Evolutionary conservation across 2,329 filamentous ascomycete genomes (phyloP), one percentile per base, ranked within the genome.

Genomic region (Grosmannia penicillata): DNA sequence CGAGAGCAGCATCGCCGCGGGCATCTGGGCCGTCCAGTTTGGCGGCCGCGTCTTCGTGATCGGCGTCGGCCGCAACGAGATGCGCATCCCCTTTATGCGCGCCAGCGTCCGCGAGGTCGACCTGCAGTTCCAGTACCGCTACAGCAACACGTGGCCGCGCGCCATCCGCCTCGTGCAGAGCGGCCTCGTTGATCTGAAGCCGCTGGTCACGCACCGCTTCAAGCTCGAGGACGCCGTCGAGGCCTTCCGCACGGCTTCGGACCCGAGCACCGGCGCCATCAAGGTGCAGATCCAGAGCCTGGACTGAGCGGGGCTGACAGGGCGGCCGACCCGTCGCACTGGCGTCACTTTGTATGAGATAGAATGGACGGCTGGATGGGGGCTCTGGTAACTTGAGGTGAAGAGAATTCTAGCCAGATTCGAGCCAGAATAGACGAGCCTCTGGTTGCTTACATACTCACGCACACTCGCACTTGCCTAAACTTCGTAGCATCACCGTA

Each of bases 1-100:
- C 14, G 87, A 95, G 66, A 84, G 78, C 61, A 87, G 80, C 57
- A 82, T 96, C 52, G 75, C 76, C 6, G 70, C 82, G 22, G 85
- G 86, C 38, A 89, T 95, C 56, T 91, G 87, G 72, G 78, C 83
- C 9, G 75, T 82, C 56, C 93, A 89, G 63, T 96, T 96, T 53
- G 91, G 89, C 47, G 89, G 91, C 51, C 94, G 93, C 62, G 89
- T 96, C 38, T 96, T 96, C 55, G 81, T 96, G 46, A 93, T 95
- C 48, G 89, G 89, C 29, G 87, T 96, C 3, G 91, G 89, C 48
- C 89, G 82, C 69, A 87, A 91, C 57, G 84, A 95, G 66, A 91
- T 96, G 66, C 85, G 75, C 60, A 81, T 96, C 46, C 89, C 89
- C 22, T 96, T 96, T 59, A 95, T 95, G 89, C 67, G 85, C 37